A percentile compares a stretch with the other conserved stretches of the same genome.
phyloP scores from a whole-genome alignment of 441 rosid genomes.

The Gossypium aridum region DNA sequence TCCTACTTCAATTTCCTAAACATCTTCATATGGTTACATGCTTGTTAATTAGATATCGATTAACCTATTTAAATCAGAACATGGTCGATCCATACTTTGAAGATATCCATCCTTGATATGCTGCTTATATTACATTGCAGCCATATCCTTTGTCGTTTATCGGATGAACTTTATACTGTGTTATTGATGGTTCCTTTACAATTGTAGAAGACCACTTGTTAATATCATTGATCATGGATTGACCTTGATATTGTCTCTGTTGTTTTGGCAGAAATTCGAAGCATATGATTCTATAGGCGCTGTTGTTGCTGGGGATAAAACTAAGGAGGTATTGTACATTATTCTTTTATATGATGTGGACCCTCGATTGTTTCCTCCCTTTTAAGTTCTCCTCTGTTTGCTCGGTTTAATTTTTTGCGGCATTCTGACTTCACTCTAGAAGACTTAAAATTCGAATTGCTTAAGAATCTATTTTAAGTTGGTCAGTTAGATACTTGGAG shows the following conservation, averaged over 20 bases:
- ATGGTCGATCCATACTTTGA: not conserved
- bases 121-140: not conserved
- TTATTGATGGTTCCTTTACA: not conserved
- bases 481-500: not conserved
- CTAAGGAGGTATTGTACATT: constrained; percentile 57
- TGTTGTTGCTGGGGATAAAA: constrained; percentile 72
- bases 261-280: constrained; percentile 69
- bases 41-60: not conserved
- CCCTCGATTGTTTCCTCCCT: not conserved
- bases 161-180: not conserved
- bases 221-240: constrained; percentile 8
- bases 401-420: not conserved
- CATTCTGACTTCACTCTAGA: not conserved
- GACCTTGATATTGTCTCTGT: not conserved
- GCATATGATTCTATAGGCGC: constrained; percentile 80
- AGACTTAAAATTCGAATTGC: not conserved
- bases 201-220: not conserved
- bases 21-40: not conserved
- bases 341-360: not conserved
- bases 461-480: not conserved
- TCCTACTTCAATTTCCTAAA: not conserved
- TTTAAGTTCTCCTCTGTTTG: not conserved
- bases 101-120: not conserved
- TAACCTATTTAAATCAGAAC: not conserved
- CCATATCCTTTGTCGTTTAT: not conserved